Base-by-base conservation (phyloP, 495 filamentous ascomycete species). In the Astrocystis sublimbata region DNA sequence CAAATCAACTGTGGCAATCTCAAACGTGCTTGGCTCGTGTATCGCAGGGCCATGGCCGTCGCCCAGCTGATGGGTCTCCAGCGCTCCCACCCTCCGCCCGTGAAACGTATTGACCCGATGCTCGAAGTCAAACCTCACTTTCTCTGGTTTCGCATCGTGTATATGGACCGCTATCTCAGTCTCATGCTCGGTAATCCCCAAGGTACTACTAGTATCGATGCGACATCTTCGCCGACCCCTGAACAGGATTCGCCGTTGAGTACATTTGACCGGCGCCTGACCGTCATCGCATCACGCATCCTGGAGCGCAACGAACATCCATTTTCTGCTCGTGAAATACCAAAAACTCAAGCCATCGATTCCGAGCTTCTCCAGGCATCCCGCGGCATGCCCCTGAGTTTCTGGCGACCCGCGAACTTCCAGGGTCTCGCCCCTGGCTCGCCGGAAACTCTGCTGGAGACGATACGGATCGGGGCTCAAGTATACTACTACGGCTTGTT, bases 61-160 rank as follows among this genome's bases (percentile, higher is more conserved):
- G 51, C 51, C 6, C 51, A 54, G 15, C 35, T 54, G 2, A 54
- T 54, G 51, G 51, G 51, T 6, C 15, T 54, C 8, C 51, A 54
- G 17, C 6, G 12, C 15, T 31, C 19, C n/a, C 51, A 15, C 19
- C 10, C 33, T 12, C 40, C 51, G 13, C 31, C 31, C 35, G 36
- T 54, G 31, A 13, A 17, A 38, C 17, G 24, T 17, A 23, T 40
- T 3, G 51, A 54, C 31, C 51, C 51, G 7, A 36, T 24, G 17
- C 23, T 33, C 12, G 31, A 36, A 21, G 36, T 33, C 26, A n/a
- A 38, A 26, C 51, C 51, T 23, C 4, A 19, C 1, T 38, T 54
- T 31, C 36, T 54, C 31, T 54, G 51, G 51, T 54, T 38, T 54
- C 31, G 51, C 17, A 54, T 54, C 19, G 51, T 54, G 5, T 31